These are phyloP conservation scores for Gracilaria vermiculophylla DNA, from an alignment of 23 red algal genomes.

Conservation along the genomic window DNA sequence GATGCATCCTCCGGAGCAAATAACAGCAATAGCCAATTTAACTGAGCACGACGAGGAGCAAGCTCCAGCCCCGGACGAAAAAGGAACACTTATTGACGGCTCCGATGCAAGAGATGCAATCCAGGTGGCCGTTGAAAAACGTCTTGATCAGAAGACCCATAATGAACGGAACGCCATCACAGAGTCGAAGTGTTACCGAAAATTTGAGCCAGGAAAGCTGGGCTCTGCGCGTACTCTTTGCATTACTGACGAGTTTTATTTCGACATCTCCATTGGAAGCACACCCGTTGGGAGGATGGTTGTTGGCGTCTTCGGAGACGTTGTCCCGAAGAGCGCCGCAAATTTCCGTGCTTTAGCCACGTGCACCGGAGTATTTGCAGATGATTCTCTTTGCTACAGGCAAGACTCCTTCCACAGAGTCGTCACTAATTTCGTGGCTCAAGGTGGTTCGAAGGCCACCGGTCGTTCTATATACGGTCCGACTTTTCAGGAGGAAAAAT, in stretches of 20 bases:
- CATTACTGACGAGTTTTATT: slow-evolving; percentile 73
- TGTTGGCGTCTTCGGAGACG: slow-evolving; percentile 82
- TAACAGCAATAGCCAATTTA: not conserved
- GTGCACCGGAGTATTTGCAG: slow-evolving; percentile 70
- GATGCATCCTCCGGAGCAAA: not conserved
- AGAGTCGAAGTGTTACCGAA: slow-evolving; percentile 23
- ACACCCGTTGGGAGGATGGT: slow-evolving; percentile 37
- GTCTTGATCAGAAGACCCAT: not conserved
- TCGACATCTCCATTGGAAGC: slow-evolving; percentile 61
- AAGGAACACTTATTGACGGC: slow-evolving; percentile 35
- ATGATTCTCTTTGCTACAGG: slow-evolving; percentile 56
- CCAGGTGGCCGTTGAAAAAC: slow-evolving; percentile 18
- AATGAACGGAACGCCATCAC: not conserved
- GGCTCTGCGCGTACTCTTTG: slow-evolving; percentile 60
- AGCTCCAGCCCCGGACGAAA: slow-evolving; percentile 4
- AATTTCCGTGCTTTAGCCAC: slow-evolving; percentile 77
- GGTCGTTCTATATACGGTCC: slow-evolving; percentile 63
- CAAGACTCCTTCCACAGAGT: slow-evolving; percentile 80
- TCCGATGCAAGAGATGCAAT: slow-evolving; percentile 17
- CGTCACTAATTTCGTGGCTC: slow-evolving; percentile 73
- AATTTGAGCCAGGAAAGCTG: slow-evolving; percentile 60
- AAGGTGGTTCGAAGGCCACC: slow-evolving; percentile 79
- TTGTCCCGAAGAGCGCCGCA: slow-evolving; percentile 77
- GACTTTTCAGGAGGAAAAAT: slow-evolving; percentile 68
- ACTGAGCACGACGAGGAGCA: not conserved